A percentile compares a stretch with the other conserved stretches of the same genome.
These are phyloP conservation scores for Aspergillus sp. DNA, from an alignment of 2,329 filamentous ascomycete genomes.

Conservation along the genomic window DNA sequence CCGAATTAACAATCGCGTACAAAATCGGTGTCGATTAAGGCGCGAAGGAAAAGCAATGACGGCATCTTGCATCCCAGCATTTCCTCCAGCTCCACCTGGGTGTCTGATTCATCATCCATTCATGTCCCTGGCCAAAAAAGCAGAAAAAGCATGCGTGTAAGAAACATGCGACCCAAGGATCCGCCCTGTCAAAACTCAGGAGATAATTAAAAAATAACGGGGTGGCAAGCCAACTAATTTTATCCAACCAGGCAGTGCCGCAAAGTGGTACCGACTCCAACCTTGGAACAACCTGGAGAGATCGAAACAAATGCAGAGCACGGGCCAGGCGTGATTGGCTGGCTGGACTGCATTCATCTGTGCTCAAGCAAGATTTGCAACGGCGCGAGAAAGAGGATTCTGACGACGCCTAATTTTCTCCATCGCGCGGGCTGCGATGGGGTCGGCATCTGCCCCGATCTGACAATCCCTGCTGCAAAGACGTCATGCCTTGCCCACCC, in stretches of 20 bases:
- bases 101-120: background rate
- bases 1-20: no score
- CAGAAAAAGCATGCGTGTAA: background rate
- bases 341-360: background rate
- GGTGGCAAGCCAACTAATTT: background rate
- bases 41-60: no score
- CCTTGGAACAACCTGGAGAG: background rate
- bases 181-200: background rate
- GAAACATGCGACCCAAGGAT: background rate
- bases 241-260: background rate
- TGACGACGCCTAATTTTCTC: background rate
- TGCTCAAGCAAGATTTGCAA: background rate
- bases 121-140: background rate
- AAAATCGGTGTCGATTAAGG: background rate
- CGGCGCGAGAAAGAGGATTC: background rate
- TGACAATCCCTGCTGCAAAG: background rate
- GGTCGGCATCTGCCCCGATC: background rate
- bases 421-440: background rate
- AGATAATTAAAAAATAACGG: background rate
- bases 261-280: background rate
- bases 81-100: background rate
- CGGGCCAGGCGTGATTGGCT: background rate
- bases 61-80: no score
- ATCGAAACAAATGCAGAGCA: background rate
- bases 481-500: background rate